Evolutionary conservation across 73 alveolate species (phyloP).

Genomic region (Paramecium pentaurelia): DNA sequence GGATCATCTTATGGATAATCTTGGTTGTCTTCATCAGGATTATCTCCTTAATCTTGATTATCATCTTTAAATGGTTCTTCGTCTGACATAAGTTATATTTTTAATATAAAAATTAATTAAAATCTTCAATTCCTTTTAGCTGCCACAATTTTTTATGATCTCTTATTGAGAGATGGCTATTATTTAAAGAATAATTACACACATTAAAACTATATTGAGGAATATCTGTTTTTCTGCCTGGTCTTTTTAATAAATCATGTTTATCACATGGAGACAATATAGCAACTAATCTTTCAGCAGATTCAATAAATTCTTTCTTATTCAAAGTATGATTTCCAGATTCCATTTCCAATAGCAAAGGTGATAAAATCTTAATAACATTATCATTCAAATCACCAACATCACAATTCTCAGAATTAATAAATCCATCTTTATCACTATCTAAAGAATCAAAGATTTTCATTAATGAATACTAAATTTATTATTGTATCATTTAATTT

Average conservation of each 20-base stretch:
- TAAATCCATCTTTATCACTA: not conserved
- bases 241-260: not conserved
- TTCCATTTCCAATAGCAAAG: constrained; percentile 35
- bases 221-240: not conserved
- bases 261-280: not conserved
- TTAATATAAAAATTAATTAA: not conserved
- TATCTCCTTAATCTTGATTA: not conserved
- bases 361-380: not conserved
- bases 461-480: not conserved
- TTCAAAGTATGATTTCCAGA: constrained; percentile 28
- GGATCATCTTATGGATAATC: not conserved
- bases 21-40: not conserved
- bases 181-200: not conserved
- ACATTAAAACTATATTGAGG: constrained; percentile 32
- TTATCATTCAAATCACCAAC: not conserved
- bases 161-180: constrained; percentile 32
- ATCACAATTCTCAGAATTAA: not conserved
- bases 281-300: not conserved
- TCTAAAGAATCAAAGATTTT: not conserved
- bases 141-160: constrained; percentile 15
- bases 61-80: not conserved
- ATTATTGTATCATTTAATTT: not conserved
- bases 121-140: constrained; percentile 3
- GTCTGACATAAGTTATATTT: constrained; percentile 46
- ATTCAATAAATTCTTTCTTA: not conserved